Evolutionary conservation across 192 early-diverging fungal species (phyloP), one percentile per base, ranked within the genome.

Genomic region (Backusella liffmaniae): DNA sequence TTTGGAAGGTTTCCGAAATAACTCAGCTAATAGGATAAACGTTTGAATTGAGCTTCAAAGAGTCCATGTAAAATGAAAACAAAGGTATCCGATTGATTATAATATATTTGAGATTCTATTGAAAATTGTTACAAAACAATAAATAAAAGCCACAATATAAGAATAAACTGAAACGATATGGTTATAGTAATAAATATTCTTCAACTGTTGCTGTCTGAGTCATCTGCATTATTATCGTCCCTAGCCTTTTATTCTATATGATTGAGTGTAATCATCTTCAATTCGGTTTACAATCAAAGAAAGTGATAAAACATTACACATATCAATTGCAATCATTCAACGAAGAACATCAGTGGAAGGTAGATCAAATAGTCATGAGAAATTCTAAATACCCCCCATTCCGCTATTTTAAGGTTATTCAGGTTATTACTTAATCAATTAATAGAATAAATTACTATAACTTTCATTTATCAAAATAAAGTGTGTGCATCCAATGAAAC

Each of bases 401-500:
- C n/a, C 53, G 21, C n/a, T 56, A 56, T 56, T 56, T 56, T 62
- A 29, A 62, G 26, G 23, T 62, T 62, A 13, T 62, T 29, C 53
- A 9, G 8, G 23, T 29, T 62, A 62, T 62, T 62, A 62, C 56
- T 29, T 62, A 23, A 29, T 62, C 56, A 62, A 62, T 29, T 62
- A 29, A 29, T 62, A 62, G 53, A 59, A 59, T 62, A 62, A 23
- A 62, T 29, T 62, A 29, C 4, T 62, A 62, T 26, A 62, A 15
- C 56, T 62, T 62, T 62, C 56, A 62, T 62, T 62, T 29, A 29
- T 23, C 56, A 62, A 62, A 62, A 62, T 62, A 62, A 62, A 26
- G 29, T 29, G 23, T 29, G 21, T 62, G 26, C 12, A 26, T 62
- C 56, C 23, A 62, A 62, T 62, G 56, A 62, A 62, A 29, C 56